phyloP scores from a whole-genome alignment of 176 grass and related monocot species.

The Olyra latifolia region DNA sequence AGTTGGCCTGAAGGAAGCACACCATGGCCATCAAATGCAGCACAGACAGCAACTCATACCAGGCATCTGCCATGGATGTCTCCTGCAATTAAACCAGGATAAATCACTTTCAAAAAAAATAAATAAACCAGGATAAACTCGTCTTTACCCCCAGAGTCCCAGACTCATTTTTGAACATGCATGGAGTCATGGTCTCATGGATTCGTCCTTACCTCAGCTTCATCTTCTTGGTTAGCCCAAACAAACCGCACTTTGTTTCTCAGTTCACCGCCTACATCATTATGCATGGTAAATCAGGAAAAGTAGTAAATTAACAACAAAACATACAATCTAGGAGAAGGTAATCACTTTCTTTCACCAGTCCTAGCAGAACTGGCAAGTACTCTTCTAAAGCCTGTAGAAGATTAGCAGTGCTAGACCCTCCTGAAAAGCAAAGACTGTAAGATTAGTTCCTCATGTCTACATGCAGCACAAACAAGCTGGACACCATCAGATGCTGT shows the following conservation, averaged over 20 bases:
- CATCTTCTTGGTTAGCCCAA: constrained; percentile 80
- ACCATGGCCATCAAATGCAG: constrained; percentile 80
- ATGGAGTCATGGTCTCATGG: not conserved
- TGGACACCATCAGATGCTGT: constrained; percentile 7
- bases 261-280: constrained; percentile 38
- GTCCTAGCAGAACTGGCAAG: constrained; percentile 62
- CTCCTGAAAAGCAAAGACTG: constrained; percentile 41
- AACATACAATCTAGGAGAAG: not conserved
- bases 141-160: not conserved
- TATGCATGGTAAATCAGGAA: constrained; percentile 1
- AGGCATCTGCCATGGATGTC: constrained; percentile 72
- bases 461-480: not conserved
- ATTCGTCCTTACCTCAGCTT: constrained; percentile 41
- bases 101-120: too few relatives aligned
- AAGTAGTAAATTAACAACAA: not conserved
- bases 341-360: constrained; percentile 55
- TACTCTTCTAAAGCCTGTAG: constrained; percentile 75
- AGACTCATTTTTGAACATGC: not conserved
- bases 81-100: constrained; percentile 60
- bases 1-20: constrained; percentile 68
- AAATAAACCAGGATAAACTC: too few relatives aligned
- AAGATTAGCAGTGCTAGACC: constrained; percentile 64
- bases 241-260: constrained; percentile 65
- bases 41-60: constrained; percentile 80
- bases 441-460: constrained; percentile 17